Conservation (phyloP, 306 rosid genomes). For the Cucurbita argyrosperma region DNA sequence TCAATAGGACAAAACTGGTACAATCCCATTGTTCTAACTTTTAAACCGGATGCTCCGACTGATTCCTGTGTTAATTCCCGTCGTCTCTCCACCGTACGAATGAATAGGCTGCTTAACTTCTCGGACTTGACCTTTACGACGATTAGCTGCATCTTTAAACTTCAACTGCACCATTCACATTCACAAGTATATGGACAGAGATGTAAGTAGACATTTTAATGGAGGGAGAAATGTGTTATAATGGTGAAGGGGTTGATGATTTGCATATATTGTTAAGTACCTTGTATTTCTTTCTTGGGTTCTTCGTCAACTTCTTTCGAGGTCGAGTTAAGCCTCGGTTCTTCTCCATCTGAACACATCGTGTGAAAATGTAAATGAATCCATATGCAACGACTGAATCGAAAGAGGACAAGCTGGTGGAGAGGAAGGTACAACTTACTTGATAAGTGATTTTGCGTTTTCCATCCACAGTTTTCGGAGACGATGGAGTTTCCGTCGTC, state of each 20-base stretch:
- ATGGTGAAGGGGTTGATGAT: not conserved
- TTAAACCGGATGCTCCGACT: slow-evolving; percentile 65
- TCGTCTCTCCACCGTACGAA: slow-evolving; percentile 60
- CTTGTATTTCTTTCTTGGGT: slow-evolving; percentile 92
- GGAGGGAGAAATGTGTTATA: not conserved
- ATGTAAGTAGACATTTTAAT: not conserved
- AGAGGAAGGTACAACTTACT: slow-evolving; percentile 18
- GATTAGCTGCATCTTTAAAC: slow-evolving; percentile 49
- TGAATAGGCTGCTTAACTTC: slow-evolving; percentile 31
- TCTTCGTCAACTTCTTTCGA: slow-evolving; percentile 60
- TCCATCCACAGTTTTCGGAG: slow-evolving; percentile 50
- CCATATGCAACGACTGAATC: not conserved
- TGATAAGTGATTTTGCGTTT: slow-evolving; percentile 53
- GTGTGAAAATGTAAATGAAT: not conserved
- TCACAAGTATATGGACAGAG: not conserved
- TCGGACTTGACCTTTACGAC: slow-evolving; percentile 59
- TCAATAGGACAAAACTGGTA: not conserved
- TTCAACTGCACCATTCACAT: slow-evolving; percentile 36
- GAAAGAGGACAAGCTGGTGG: not conserved
- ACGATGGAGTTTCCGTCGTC: slow-evolving; percentile 18
- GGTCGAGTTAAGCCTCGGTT: slow-evolving; percentile 67
- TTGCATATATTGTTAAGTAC: slow-evolving; percentile 21
- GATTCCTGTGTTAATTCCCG: slow-evolving; percentile 59
- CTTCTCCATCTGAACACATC: slow-evolving; percentile 47
- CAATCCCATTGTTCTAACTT: slow-evolving; percentile 6